Percentiles rank a stretch among this genome's conserved stretches.
Conservation (phyloP, 2,329 filamentous ascomycete genomes). For the Phyllachora maydis region DNA sequence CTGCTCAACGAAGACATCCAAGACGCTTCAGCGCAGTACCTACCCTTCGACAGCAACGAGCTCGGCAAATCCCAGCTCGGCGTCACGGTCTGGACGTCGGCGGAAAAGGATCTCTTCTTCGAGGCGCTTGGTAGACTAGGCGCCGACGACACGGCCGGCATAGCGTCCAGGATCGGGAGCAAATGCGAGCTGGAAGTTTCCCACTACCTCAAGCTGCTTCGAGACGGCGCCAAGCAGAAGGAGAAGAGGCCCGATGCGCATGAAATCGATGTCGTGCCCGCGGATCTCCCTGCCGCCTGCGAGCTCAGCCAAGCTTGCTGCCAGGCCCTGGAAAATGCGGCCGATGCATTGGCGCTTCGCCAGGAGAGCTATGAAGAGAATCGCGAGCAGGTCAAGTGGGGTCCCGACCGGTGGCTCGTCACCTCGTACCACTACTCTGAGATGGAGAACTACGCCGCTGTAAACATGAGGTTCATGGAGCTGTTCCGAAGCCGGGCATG, state of each 20-base stretch:
- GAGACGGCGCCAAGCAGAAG: constrained; percentile 21
- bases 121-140: constrained; percentile 42
- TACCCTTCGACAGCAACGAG: constrained; percentile 10
- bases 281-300: constrained; percentile 44
- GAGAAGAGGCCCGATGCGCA: no score
- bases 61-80: constrained; percentile 39
- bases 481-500: constrained; percentile 40
- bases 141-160: constrained; percentile 34
- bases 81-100: constrained; percentile 43
- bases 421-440: constrained; percentile 12
- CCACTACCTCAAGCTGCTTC: constrained; percentile 45
- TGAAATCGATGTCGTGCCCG: constrained; percentile 12
- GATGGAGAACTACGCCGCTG: constrained; percentile 3
- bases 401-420: constrained; percentile 47
- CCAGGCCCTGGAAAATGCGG: constrained; percentile 43
- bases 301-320: constrained; percentile 52
- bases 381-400: constrained; percentile 38
- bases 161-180: constrained; percentile 40
- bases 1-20: constrained; percentile 36
- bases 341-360: constrained; percentile 40
- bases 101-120: constrained; percentile 56
- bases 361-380: constrained; percentile 43
- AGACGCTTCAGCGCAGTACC: constrained; percentile 21
- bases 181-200: constrained; percentile 60
- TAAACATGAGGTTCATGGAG: constrained; percentile 23